Evolutionary conservation across 345 rosid species (phyloP).

Genomic region (Viola odorata): DNA sequence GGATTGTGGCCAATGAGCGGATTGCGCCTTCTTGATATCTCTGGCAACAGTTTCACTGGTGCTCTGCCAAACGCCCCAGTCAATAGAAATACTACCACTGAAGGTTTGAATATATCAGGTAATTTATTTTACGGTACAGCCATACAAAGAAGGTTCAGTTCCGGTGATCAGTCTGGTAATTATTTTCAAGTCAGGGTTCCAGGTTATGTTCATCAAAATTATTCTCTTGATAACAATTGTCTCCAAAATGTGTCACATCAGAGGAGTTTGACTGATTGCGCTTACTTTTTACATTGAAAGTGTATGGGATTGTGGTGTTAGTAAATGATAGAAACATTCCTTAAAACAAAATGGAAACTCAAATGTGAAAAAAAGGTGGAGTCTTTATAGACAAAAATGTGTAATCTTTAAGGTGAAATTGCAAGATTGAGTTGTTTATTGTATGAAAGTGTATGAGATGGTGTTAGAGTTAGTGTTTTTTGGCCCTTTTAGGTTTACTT

Average conservation of each 20-base stretch:
- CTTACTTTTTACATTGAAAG: slow-evolving; percentile 53
- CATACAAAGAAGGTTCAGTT: slow-evolving; percentile 42
- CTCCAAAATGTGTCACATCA: slow-evolving; percentile 55
- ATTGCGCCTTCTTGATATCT: slow-evolving; percentile 55
- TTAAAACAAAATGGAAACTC: too few species aligned
- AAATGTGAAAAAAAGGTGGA: too few species aligned
- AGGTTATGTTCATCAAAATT: slow-evolving; percentile 37
- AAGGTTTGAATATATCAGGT: slow-evolving; percentile 56
- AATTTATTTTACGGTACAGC: slow-evolving; percentile 67
- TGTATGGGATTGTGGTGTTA: slow-evolving; percentile 65
- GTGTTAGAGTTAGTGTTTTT: too few species aligned
- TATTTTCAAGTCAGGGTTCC: slow-evolving; percentile 83
- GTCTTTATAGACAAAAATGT: too few species aligned
- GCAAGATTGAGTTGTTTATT: too few species aligned
- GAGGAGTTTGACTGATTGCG: slow-evolving; percentile 49
- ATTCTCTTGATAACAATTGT: slow-evolving; percentile 62
- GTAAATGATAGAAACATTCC: too few species aligned
- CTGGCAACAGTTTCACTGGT: slow-evolving; percentile 77
- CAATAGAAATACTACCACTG: slow-evolving; percentile 29
- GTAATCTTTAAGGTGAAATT: too few species aligned
- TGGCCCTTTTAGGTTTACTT: too few species aligned
- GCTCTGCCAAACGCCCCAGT: slow-evolving; percentile 33
- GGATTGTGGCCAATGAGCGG: slow-evolving; percentile 54
- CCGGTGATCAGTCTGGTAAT: slow-evolving; percentile 56
- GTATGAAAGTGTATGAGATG: too few species aligned